Percentiles rank a stretch among this genome's conserved stretches.
Conservation (phyloP, 169 alveolate species). For the Plasmodium coatneyi region DNA sequence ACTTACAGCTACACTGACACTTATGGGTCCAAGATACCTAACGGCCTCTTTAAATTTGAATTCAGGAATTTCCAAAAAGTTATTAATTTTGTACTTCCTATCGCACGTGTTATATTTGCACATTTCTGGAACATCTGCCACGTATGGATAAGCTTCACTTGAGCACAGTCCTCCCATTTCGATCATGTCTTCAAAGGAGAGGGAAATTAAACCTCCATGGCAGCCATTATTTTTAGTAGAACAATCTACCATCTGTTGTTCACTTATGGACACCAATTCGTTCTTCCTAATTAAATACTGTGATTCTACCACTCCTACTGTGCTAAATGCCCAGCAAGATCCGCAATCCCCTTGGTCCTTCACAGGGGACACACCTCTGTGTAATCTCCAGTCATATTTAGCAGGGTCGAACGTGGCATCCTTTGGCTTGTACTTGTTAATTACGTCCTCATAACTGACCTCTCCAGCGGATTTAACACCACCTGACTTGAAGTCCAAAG, state of each 20-base stretch:
- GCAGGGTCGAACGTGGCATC: conserved; percentile 1
- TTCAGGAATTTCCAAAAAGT: conserved; percentile 8
- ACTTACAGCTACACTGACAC: conserved; percentile 92
- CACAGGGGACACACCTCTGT: conserved; percentile 83
- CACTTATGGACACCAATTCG: conserved; percentile 80
- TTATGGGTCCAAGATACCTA: conserved; percentile 83
- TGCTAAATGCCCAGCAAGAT: conserved; percentile 90
- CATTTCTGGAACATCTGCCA: conserved; percentile 21
- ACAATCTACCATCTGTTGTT: conserved; percentile 91
- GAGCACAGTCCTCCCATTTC: conserved; percentile 79
- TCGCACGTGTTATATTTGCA: conserved; percentile 71
- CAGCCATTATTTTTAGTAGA: conserved; percentile 81
- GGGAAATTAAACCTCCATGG: conserved; percentile 88
- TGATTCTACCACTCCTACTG: conserved; percentile 85
- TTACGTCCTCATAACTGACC: conserved; percentile 11
- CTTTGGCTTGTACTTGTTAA: background rate
- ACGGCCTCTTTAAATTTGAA: conserved; percentile 77
- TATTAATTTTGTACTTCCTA: conserved; percentile 38
- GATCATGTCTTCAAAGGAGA: conserved; percentile 85
- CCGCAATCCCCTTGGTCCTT: conserved; percentile 89
- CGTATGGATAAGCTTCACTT: conserved; percentile 83
- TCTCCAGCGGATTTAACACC: background rate
- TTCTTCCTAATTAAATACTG: conserved; percentile 73
- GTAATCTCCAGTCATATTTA: conserved; percentile 79
- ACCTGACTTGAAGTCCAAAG: background rate